Conservation (phyloP, 768 basidiomycete genomes). For the Boletus huronensis region DNA sequence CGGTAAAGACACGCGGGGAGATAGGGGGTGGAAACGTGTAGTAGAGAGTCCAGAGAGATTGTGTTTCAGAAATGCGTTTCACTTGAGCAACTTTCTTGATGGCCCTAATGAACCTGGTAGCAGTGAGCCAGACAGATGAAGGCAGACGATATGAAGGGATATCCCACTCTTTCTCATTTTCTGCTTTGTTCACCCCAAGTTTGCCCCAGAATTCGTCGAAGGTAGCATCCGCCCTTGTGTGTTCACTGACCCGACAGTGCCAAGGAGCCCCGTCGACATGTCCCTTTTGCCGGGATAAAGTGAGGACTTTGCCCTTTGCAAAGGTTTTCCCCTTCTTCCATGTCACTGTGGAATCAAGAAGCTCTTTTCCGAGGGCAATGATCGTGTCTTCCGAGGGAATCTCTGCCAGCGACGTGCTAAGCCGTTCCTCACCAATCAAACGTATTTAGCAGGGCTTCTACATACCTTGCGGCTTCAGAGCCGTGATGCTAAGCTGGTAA, state of each 20-base stretch:
- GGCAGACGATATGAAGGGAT: background rate
- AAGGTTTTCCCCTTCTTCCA: constrained; percentile 73
- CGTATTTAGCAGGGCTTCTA: background rate
- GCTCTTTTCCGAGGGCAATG: constrained; percentile 47
- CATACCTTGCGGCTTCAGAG: constrained; percentile 40
- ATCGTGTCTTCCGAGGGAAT: constrained; percentile 60
- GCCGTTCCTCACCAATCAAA: background rate
- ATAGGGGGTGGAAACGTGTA: constrained; percentile 72
- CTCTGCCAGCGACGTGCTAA: constrained; percentile 40
- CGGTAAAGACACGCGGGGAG: constrained; percentile 73
- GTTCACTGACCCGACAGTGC: constrained; percentile 67
- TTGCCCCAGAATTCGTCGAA: constrained; percentile 75
- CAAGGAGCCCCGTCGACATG: constrained; percentile 57
- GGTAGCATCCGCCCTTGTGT: constrained; percentile 59
- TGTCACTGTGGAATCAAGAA: constrained; percentile 52
- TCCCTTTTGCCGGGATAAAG: constrained; percentile 49
- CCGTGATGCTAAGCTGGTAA: constrained; percentile 39
- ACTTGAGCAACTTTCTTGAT: constrained; percentile 62
- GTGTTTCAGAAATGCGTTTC: constrained; percentile 59
- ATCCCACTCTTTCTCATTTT: constrained; percentile 65
- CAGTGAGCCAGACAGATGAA: background rate
- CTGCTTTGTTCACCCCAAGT: constrained; percentile 60
- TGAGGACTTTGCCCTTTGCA: constrained; percentile 52
- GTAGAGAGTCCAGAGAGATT: constrained; percentile 66
- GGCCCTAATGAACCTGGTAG: constrained; percentile 57